Base-by-base conservation (phyloP, 179 eudicot genomes). In the Nepenthes alata region DNA sequence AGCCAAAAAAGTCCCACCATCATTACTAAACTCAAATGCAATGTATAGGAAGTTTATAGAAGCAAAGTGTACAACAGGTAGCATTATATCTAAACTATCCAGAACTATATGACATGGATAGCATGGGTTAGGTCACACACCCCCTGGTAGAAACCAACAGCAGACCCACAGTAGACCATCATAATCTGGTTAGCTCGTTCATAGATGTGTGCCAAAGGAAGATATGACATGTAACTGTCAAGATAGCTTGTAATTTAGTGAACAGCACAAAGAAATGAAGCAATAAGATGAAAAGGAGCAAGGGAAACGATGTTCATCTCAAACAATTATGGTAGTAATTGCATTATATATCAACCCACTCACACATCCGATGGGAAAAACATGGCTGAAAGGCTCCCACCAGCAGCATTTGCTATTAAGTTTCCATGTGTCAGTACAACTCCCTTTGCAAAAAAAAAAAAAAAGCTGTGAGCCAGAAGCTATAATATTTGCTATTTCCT, bases 141-240 rank as follows among this genome's bases (percentile, higher is more conserved):
- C 98, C 97, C 98, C 75, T 89, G 97, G 80, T 93, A 93, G 78
- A 93, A 93, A 59, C 98, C 98, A 77, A 87, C 68, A 76, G 98
- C 95, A 77, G 63, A 80, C 37, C 98, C 98, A 64, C 59, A 77
- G 77, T 85, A 78, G 55, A 60, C 70, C 5, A 65, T 59, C 73
- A 77, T 39, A 54, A 89, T 74, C 60, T 93, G 98, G 71, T 81
- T 81, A n/a, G 85, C 91, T 68, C 98, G 81, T 70, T 93, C 98
- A 72, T 79, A 93, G 60, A 89, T 89, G 84, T 93, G 98, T 38
- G 98, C 98, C 87, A 93, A 78, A 57, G 98, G 98, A 77, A 93
- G 97, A 74, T 89, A 93, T 16, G 98, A 93, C 72, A 89, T 80
- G 72, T 83, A 93, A 61, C 98, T 93, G 77, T 48, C 34, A 48